Percentiles rank a stretch among this genome's conserved stretches.
phyloP scores from a whole-genome alignment of 371 early-diverging fungal genomes.

The Syncephalastrum racemosum region DNA sequence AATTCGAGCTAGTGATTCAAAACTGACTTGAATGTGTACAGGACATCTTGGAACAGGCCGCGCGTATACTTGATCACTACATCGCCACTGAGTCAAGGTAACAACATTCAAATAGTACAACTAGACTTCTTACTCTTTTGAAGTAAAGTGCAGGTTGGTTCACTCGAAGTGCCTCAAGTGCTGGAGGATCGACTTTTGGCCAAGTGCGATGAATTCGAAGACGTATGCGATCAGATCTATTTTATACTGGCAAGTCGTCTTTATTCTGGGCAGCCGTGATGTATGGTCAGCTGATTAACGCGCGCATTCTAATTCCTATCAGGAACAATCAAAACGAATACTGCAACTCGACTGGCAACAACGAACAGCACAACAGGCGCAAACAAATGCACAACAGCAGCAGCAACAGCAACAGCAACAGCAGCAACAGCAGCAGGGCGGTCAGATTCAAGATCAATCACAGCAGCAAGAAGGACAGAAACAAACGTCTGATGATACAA shows the following conservation, averaged over 20 bases:
- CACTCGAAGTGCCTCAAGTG: slow-evolving; percentile 22
- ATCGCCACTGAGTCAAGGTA: slow-evolving; percentile 32
- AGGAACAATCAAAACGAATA: slow-evolving; percentile 48
- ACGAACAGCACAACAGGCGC: slow-evolving; percentile 20
- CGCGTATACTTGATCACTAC: slow-evolving; percentile 43
- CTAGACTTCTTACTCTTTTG: neutral
- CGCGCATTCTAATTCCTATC: neutral
- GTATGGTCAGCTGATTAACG: neutral
- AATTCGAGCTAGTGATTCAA: too few relatives aligned
- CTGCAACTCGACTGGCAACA: slow-evolving; percentile 41
- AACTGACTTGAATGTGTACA: slow-evolving; percentile 7
- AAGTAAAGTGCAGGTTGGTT: slow-evolving; percentile 24
- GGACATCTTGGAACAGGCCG: slow-evolving; percentile 47
- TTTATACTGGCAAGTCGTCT: slow-evolving; percentile 29
- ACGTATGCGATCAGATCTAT: slow-evolving; percentile 49
- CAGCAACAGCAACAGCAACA: slow-evolving; percentile 20
- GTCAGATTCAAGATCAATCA: neutral
- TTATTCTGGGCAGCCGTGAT: too few relatives aligned
- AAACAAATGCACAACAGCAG: slow-evolving; percentile 23
- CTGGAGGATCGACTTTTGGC: slow-evolving; percentile 29
- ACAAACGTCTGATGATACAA: neutral
- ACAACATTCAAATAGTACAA: neutral
- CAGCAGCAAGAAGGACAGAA: slow-evolving; percentile 6
- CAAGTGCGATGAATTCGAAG: slow-evolving; percentile 47
- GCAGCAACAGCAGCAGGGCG: slow-evolving; percentile 12